Evolutionary conservation across 169 alveolate genomes (phyloP).

Genomic region (Cryptosporidium sp.): DNA sequence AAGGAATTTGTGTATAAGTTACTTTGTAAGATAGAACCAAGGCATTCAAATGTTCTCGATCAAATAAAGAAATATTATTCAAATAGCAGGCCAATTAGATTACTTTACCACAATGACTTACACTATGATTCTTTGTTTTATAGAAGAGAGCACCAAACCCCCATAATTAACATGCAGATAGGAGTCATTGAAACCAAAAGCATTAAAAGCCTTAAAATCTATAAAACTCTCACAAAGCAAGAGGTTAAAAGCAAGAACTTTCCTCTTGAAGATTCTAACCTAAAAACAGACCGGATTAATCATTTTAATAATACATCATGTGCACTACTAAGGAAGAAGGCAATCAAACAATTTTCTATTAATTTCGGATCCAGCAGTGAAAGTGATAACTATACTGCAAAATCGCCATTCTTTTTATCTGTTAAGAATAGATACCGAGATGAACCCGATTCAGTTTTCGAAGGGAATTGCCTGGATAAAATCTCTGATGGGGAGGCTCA

Average conservation of each 20-base stretch:
- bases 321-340: neutral
- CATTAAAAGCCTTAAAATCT: neutral
- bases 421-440: conserved; percentile 11
- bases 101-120: conserved; percentile 36
- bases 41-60: neutral
- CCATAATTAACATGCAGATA: neutral
- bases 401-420: neutral
- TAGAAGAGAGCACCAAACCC: conserved; percentile 14
- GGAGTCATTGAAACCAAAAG: neutral
- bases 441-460: conserved; percentile 1
- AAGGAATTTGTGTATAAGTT: conserved; percentile 1
- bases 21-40: conserved; percentile 45
- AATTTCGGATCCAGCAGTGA: neutral
- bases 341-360: neutral
- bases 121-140: conserved; percentile 62
- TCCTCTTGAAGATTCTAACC: neutral
- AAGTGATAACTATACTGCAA: neutral
- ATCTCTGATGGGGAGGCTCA: neutral
- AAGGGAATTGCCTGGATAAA: neutral
- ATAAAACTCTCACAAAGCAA: neutral
- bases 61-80: neutral
- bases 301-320: neutral
- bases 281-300: neutral
- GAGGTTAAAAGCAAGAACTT: neutral
- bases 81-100: conserved; percentile 33